These are phyloP conservation scores for Holtermanniella nyarrowii DNA, from an alignment of 768 basidiomycete species.

Conservation along the genomic window DNA sequence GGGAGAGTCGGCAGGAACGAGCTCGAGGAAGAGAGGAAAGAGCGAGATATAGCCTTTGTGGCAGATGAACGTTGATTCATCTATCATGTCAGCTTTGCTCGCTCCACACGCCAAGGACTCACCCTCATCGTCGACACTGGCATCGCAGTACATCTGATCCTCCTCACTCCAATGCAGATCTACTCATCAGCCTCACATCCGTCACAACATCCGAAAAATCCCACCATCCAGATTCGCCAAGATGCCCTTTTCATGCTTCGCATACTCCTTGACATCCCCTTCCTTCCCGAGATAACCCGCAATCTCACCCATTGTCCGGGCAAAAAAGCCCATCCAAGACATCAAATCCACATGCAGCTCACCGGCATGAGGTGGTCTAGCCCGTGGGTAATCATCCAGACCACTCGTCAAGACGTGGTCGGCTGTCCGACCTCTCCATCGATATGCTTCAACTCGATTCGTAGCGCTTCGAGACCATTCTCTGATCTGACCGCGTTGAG, in stretches of 20 bases:
- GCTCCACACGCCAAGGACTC: conserved; percentile 4
- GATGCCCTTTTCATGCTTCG: conserved; percentile 67
- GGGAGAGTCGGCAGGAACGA: conserved; percentile 65
- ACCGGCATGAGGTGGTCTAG: conserved; percentile 66
- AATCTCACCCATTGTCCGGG: conserved; percentile 83
- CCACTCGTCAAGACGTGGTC: conserved; percentile 74
- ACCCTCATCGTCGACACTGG: conserved; percentile 76
- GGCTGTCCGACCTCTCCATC: conserved; percentile 84
- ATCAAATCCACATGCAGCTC: conserved; percentile 89
- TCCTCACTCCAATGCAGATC: conserved; percentile 91
- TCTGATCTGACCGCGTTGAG: conserved; percentile 86
- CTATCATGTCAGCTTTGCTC: conserved; percentile 43
- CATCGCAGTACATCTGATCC: conserved; percentile 86
- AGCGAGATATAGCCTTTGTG: conserved; percentile 87
- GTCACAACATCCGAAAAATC: too few relatives aligned
- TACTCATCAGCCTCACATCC: conserved; percentile 32
- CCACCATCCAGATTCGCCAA: conserved; percentile 75
- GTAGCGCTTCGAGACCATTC: conserved; percentile 69
- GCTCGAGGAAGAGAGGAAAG: conserved; percentile 79
- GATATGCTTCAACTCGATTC: conserved; percentile 82
- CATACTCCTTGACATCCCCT: conserved; percentile 72
- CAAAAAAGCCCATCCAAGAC: conserved; percentile 94
- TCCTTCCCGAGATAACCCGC: conserved; percentile 72
- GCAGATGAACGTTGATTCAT: conserved; percentile 85
- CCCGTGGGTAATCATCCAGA: conserved; percentile 93